Evolutionary conservation across 179 eudicot genomes (phyloP), one percentile per base, ranked within the genome.

Genomic region (Silene noctiflora): DNA sequence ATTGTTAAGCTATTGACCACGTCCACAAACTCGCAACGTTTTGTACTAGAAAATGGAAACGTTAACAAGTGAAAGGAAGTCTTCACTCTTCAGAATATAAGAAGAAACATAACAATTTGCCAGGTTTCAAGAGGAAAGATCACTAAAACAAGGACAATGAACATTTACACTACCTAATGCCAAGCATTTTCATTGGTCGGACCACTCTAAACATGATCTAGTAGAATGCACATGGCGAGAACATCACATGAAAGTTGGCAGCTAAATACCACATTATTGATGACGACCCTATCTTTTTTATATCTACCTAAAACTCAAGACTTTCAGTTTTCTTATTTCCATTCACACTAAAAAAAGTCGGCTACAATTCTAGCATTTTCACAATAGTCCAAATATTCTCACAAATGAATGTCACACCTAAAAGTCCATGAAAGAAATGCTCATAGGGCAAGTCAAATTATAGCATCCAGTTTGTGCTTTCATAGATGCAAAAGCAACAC

Each of bases 401-500:
- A 67, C 21, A 19, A 35, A 35, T 17, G 71, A 8, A 67, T 35
- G 24, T n/a, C 8, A 6, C 56, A 22, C 56, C 72, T 44, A 0
- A 44, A 67, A 69, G 31, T 42, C 56, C 9, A 69, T 67, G 22
- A 33, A 39, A 10, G 7, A 20, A 11, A 42, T 69, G 7, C 31
- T 21, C 27, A 69, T 9, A 56, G 24, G 35, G 42, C 70, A 33
- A 33, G 22, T 33, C 4, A 67, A 17, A 31, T 29, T 29, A n/a
- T 39, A 21, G 46, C 27, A 68, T 29, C 13, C 17, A 33, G 39
- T 17, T 33, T 64, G 31, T 22, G 14, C 9, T 64, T 64, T 62
- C 35, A 24, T 10, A 62, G 67, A 62, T 58, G 63, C 67, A 19
- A 62, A 62, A 62, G 35, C 67, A 65, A 29, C 19, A 67, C 71